Evolutionary conservation across 805 yeast species (phyloP), one percentile per base, ranked within the genome.

Genomic region (Debaryomyces castellii): DNA sequence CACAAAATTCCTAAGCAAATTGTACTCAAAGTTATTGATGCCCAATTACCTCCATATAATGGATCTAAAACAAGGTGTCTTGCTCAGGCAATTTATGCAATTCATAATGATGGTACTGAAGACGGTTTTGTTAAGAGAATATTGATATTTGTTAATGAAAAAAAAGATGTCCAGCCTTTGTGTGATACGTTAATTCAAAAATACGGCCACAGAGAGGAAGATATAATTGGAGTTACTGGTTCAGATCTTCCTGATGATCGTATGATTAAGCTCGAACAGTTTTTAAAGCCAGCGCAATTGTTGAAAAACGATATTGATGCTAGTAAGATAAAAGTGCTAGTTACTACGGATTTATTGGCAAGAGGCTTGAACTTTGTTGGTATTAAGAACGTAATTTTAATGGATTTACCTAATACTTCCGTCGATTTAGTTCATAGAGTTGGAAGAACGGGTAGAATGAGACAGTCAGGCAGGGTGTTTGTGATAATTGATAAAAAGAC

Each of bases 381-480:
- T 14, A 81, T 94, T 24, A 77, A 90, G 53, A 90, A 90, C 55
- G 88, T 92, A 10, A 74, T 92, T 22, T 67, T 94, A 41, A 85
- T 84, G 69, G 97, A 92, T 59, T 80, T 90, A 38, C 99, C 99
- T 5, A 77, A 78, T 43, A 83, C 86, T 12, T 80, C 97, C 0
- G 83, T 89, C 16, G 98, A 92, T 64, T 71, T 92, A 48, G 82
- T 92, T 17, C 98, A 92, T 62, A 74, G 99, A 50, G 85, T 89
- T 1, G 99, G 99, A 1, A 80, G 99, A 67, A 92, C 97, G 0
- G 97, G 97, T 2, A 72, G 99, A 62, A 84, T 91, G 87, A 87
- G 86, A 38, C 89, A 85, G 58, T 76, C 85, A 30, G 99, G 99
- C 11, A 77, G 96, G 49, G 97, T 89, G 1, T 85, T 89, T 51